Conservation (phyloP, 768 basidiomycete species). For the Podaxis sp. region DNA sequence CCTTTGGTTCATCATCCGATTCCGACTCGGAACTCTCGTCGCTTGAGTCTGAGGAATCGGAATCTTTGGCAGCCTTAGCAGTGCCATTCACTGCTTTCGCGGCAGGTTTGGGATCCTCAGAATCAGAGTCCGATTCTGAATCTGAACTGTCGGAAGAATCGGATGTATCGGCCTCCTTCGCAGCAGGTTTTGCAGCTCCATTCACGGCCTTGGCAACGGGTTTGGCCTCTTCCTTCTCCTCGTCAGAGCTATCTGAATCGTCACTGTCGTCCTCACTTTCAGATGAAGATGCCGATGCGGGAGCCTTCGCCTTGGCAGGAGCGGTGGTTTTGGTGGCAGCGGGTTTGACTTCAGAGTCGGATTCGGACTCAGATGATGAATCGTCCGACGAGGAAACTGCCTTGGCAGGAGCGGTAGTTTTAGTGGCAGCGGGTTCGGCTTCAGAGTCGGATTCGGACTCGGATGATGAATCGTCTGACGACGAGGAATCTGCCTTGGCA, state of each 20-base stretch:
- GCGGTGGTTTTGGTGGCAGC: background rate
- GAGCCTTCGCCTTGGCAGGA: slow-evolving; percentile 18
- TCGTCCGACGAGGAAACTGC: slow-evolving; percentile 13
- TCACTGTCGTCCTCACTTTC: slow-evolving; percentile 25
- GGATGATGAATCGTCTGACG: slow-evolving; percentile 12
- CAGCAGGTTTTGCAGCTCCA: slow-evolving; percentile 11
- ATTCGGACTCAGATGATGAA: slow-evolving; percentile 17
- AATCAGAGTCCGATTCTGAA: slow-evolving; percentile 19
- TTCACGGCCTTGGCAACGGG: slow-evolving; percentile 18
- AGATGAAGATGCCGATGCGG: slow-evolving; percentile 19
- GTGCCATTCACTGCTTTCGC: slow-evolving; percentile 18
- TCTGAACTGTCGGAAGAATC: slow-evolving; percentile 11
- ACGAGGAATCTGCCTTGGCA: slow-evolving; percentile 19
- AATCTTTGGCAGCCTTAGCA: slow-evolving; percentile 23
- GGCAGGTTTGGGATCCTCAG: slow-evolving; percentile 22
- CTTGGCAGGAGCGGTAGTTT: slow-evolving; percentile 17
- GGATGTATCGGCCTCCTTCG: slow-evolving; percentile 20
- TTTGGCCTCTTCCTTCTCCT: slow-evolving; percentile 18
- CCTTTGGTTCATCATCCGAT: slow-evolving; percentile 25
- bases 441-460: slow-evolving; percentile 21
- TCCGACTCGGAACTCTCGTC: slow-evolving; percentile 28
- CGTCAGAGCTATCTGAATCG: slow-evolving; percentile 25
- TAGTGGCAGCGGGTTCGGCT: slow-evolving; percentile 12
- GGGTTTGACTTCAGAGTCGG: slow-evolving; percentile 20
- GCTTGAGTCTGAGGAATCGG: slow-evolving; percentile 25